A percentile compares a stretch with the other conserved stretches of the same genome.
Conservation (phyloP, 2,329 filamentous ascomycete genomes). For the Aspergillus nomiae region DNA sequence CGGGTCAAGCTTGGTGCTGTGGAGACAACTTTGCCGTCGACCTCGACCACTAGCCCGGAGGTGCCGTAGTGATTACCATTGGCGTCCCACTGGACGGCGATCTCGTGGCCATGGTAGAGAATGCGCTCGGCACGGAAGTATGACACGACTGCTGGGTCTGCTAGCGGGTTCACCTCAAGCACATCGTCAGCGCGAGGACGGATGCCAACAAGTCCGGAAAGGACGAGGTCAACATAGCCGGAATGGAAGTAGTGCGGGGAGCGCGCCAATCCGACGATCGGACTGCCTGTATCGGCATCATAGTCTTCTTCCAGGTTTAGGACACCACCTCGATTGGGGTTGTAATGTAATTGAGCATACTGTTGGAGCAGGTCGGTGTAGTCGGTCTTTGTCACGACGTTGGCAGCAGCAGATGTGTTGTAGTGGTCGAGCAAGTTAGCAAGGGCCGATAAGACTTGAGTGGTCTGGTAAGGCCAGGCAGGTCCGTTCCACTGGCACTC, state of each 20-base stretch:
- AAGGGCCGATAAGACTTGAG: conserved; percentile 43
- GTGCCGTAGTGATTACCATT: conserved; percentile 16
- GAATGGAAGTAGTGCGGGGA: conserved; percentile 52
- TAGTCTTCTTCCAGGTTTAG: conserved; percentile 49
- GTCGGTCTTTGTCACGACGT: conserved; percentile 26
- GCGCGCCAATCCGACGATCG: conserved; percentile 46
- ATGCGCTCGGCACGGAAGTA: conserved; percentile 48
- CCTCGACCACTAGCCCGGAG: conserved; percentile 15
- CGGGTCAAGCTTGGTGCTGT: conserved; percentile 10
- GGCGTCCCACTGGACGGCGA: conserved; percentile 46
- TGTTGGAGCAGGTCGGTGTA: conserved; percentile 41
- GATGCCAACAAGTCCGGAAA: conserved; percentile 47
- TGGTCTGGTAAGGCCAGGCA: conserved; percentile 49
- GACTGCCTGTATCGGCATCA: conserved; percentile 44
- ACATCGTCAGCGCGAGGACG: conserved; percentile 41
- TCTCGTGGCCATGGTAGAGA: conserved; percentile 45
- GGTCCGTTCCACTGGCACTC: conserved; percentile 53
- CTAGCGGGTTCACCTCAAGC: conserved; percentile 45
- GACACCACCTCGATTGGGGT: conserved; percentile 26
- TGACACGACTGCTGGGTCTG: conserved; percentile 30
- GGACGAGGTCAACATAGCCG: conserved; percentile 45
- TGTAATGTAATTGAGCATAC: conserved; percentile 47
- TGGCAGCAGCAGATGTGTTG: conserved; percentile 24
- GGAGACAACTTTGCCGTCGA: conserved; percentile 18
- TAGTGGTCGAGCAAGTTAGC: conserved; percentile 49